Evolutionary conservation across 257 asterid genomes (phyloP).

Genomic region (Plectranthus barbatus): DNA sequence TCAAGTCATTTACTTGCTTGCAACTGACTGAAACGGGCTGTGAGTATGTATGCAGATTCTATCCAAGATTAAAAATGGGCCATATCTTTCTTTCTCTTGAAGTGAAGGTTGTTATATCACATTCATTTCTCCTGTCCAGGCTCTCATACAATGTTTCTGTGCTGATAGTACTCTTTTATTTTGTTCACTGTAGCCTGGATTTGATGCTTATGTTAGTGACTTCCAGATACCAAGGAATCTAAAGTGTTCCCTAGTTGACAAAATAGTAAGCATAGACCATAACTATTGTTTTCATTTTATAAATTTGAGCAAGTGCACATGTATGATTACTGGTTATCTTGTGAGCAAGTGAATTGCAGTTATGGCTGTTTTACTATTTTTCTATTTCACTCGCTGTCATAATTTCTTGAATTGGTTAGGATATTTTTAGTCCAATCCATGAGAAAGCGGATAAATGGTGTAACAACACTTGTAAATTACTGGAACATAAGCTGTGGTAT

Average conservation of each 20-base stretch:
- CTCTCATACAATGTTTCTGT: conserved; percentile 12
- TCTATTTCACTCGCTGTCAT: background rate
- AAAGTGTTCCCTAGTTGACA: conserved; percentile 41
- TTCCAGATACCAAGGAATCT: conserved; percentile 54
- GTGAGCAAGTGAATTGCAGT: background rate
- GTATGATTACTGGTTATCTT: background rate
- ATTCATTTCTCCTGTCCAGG: conserved; percentile 12
- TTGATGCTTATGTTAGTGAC: conserved; percentile 61
- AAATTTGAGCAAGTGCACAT: conserved; percentile 6
- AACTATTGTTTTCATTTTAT: conserved; percentile 13
- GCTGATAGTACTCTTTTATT: conserved; percentile 13
- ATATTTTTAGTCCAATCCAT: background rate
- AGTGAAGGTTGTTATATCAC: conserved; percentile 47
- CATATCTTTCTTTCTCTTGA: conserved; percentile 52
- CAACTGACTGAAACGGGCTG: conserved; percentile 21
- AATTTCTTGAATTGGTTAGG: background rate
- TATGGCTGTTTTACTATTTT: background rate
- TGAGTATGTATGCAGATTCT: conserved; percentile 50
- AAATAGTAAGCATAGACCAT: conserved; percentile 44
- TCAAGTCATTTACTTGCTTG: conserved; percentile 6
- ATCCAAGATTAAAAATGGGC: conserved; percentile 70
- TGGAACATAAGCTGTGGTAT: background rate
- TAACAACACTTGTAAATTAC: background rate
- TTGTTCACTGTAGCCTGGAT: conserved; percentile 70
- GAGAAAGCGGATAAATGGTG: background rate